These are phyloP conservation scores for Bipolaris oryzae DNA, from an alignment of 2,329 filamentous ascomycete genomes.

Conservation along the genomic window DNA sequence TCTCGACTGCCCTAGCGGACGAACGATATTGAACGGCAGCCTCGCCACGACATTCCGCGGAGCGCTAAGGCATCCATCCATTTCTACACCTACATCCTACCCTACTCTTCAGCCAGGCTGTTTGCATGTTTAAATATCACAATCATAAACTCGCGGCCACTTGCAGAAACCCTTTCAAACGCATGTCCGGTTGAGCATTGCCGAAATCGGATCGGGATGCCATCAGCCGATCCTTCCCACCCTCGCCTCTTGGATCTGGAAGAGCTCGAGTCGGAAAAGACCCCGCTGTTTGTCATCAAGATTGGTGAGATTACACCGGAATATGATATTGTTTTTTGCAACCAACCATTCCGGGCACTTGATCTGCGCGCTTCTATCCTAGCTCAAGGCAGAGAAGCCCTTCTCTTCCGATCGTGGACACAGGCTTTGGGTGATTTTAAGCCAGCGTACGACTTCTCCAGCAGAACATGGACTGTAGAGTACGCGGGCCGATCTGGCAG, in stretches of 20 bases:
- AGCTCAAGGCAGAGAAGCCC: slow-evolving; percentile 15
- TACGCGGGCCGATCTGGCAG: slow-evolving; percentile 17
- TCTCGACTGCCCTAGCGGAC: slow-evolving; percentile 4
- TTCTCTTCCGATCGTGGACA: slow-evolving; percentile 38
- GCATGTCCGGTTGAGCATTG: neutral
- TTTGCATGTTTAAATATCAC: neutral
- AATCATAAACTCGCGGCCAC: neutral
- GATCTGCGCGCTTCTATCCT: slow-evolving; percentile 14
- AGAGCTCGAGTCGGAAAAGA: slow-evolving; percentile 27
- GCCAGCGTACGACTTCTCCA: slow-evolving; percentile 20
- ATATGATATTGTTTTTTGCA: slow-evolving; percentile 32
- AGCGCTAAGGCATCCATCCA: slow-evolving; percentile 4
- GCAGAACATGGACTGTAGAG: slow-evolving; percentile 26
- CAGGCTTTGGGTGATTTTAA: slow-evolving; percentile 27
- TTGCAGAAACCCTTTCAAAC: neutral
- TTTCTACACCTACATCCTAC: neutral
- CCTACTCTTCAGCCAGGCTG: neutral
- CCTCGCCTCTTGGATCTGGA: slow-evolving; percentile 27
- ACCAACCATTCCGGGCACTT: slow-evolving; percentile 28
- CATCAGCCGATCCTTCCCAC: neutral
- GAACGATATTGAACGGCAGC: neutral
- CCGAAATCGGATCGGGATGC: slow-evolving; percentile 8
- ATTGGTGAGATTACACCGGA: slow-evolving; percentile 11
- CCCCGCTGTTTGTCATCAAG: slow-evolving; percentile 34
- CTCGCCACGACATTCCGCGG: neutral